Evolutionary conservation across 2,329 filamentous ascomycete species (phyloP).

Genomic region (Aspergillus hortae): DNA sequence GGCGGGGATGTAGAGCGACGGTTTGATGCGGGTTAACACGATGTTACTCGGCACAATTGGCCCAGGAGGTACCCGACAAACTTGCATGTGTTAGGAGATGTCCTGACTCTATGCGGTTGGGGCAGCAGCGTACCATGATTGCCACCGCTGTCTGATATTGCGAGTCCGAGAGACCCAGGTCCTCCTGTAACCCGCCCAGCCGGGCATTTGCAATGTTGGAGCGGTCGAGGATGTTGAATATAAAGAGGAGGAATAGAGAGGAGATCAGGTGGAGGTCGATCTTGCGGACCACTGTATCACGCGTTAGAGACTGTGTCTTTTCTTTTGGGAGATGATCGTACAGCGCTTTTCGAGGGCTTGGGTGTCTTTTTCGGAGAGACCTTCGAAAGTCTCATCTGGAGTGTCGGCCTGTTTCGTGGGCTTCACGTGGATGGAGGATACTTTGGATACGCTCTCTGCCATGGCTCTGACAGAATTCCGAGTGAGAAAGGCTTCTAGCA

Average conservation of each 20-base stretch:
- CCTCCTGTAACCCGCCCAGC: constrained; percentile 61
- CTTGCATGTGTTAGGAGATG: neutral
- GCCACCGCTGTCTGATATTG: constrained; percentile 63
- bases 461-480: neutral
- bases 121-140: constrained; percentile 52
- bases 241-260: constrained; percentile 14
- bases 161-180: constrained; percentile 53
- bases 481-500: too few relatives aligned
- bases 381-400: constrained; percentile 2
- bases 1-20: constrained; percentile 38
- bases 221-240: constrained; percentile 50
- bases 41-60: constrained; percentile 44
- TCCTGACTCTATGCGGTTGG: neutral
- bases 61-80: constrained; percentile 46
- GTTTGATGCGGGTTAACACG: constrained; percentile 23
- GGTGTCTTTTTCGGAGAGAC: constrained; percentile 1
- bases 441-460: constrained; percentile 6
- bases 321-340: neutral
- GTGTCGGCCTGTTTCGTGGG: neutral
- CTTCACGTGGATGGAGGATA: constrained; percentile 8
- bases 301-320: neutral
- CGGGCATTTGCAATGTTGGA: constrained; percentile 67
- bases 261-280: constrained; percentile 15
- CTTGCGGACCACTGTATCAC: constrained; percentile 13
- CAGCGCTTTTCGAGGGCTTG: constrained; percentile 1